Evolutionary conservation across 495 filamentous ascomycete genomes (phyloP).

Genomic region (Arthonia radiata): DNA sequence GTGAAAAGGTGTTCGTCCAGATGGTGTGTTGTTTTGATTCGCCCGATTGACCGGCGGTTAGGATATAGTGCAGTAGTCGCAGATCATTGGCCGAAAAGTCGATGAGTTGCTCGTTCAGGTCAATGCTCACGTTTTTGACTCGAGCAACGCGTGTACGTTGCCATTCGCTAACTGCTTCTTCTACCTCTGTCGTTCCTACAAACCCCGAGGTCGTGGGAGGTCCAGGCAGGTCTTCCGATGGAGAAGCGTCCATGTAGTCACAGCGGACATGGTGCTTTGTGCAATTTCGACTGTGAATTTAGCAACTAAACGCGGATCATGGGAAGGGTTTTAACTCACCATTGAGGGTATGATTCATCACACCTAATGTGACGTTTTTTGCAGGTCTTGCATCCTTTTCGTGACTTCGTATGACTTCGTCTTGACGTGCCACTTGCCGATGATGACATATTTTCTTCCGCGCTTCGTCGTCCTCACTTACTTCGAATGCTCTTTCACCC

Average conservation of each 20-base stretch:
- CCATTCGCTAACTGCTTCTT: constrained; percentile 63
- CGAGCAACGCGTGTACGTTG: constrained; percentile 63
- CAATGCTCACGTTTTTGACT: constrained; percentile 57
- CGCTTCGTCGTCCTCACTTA: too few species aligned
- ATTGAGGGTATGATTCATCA: constrained; percentile 94
- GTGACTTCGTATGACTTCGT: constrained; percentile 94
- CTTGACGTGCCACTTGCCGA: too few species aligned
- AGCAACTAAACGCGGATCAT: neutral
- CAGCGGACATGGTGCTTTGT: constrained; percentile 96
- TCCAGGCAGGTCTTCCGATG: constrained; percentile 35
- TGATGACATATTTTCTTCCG: too few species aligned
- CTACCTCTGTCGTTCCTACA: constrained; percentile 56
- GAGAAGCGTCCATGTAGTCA: constrained; percentile 67
- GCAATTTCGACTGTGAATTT: constrained; percentile 56
- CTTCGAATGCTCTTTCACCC: too few species aligned
- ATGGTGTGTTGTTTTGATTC: constrained; percentile 60
- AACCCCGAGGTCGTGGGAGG: constrained; percentile 53
- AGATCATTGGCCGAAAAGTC: constrained; percentile 50
- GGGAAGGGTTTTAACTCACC: constrained; percentile 29
- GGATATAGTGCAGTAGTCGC: constrained; percentile 71
- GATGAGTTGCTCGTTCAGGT: constrained; percentile 35
- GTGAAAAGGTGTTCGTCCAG: constrained; percentile 80
- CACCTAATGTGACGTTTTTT: constrained; percentile 94
- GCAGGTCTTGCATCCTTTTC: constrained; percentile 92
- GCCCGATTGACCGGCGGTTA: constrained; percentile 51